A percentile compares a stretch with the other conserved stretches of the same genome.
Conservation (phyloP, 2,329 filamentous ascomycete genomes). For the Epichloe amarillans region DNA sequence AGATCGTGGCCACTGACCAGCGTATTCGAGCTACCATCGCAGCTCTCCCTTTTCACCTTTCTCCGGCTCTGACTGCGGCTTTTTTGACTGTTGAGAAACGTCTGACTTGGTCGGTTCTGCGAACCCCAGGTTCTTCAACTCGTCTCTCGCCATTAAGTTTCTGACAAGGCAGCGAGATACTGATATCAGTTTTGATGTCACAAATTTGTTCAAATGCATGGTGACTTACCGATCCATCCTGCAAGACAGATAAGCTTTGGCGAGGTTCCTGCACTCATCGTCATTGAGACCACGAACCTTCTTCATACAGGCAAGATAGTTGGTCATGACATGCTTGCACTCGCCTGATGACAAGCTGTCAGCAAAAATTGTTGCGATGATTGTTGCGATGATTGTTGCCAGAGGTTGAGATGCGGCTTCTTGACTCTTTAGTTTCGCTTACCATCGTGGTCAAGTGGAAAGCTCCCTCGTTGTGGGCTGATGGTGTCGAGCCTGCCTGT, state of each 20-base stretch:
- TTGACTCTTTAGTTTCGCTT: conserved; percentile 9
- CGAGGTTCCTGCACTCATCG: conserved; percentile 68
- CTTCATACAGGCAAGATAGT: conserved; percentile 80
- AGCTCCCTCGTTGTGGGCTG: conserved; percentile 83
- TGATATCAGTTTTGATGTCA: background rate
- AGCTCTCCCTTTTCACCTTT: conserved; percentile 25
- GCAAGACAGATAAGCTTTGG: conserved; percentile 80
- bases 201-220: background rate
- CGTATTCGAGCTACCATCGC: conserved; percentile 17
- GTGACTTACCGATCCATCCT: conserved; percentile 76
- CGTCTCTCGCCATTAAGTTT: conserved; percentile 91
- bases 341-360: conserved; percentile 48
- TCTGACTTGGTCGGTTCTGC: conserved; percentile 16
- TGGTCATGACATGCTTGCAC: conserved; percentile 79
- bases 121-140: conserved; percentile 89
- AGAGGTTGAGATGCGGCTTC: background rate
- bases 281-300: conserved; percentile 74
- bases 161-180: conserved; percentile 26
- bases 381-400: background rate
- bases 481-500: background rate
- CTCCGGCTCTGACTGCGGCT: conserved; percentile 15
- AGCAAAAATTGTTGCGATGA: background rate
- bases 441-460: conserved; percentile 89
- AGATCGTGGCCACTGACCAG: background rate
- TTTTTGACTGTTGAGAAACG: conserved; percentile 4